Conservation (phyloP, 371 early-diverging fungal species). For the Mucor saturninus region DNA sequence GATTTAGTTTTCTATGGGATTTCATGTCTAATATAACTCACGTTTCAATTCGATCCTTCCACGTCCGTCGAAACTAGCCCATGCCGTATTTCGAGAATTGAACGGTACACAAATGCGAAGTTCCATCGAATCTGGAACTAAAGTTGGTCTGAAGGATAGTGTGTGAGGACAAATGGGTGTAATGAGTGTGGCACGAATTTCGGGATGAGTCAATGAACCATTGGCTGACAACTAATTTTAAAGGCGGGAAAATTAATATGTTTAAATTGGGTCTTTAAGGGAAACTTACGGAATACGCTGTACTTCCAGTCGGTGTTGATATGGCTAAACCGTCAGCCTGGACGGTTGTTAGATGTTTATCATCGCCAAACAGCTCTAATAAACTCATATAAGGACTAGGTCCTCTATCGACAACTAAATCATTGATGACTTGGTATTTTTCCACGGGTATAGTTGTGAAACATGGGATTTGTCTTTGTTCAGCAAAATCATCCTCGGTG, state of each 20-base stretch:
- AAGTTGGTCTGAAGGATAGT: constrained; percentile 92
- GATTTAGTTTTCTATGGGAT: too few species aligned
- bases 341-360: constrained; percentile 81
- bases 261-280: not conserved
- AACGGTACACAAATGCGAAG: constrained; percentile 80
- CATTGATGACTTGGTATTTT: constrained; percentile 77
- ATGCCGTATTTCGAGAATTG: constrained; percentile 79
- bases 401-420: constrained; percentile 87
- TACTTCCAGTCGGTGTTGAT: constrained; percentile 95
- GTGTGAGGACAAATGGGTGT: constrained; percentile 98
- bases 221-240: constrained; percentile 80
- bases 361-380: constrained; percentile 92
- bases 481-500: constrained; percentile 12
- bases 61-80: constrained; percentile 92
- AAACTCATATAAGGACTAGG: constrained; percentile 89
- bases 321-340: constrained; percentile 93
- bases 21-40: constrained; percentile 21
- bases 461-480: constrained; percentile 48
- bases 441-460: constrained; percentile 57
- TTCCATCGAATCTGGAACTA: constrained; percentile 92
- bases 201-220: constrained; percentile 94
- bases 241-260: not conserved
- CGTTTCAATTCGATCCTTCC: constrained; percentile 85
- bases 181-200: constrained; percentile 88
- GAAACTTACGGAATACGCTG: constrained; percentile 85